Evolutionary conservation across 192 early-diverging fungal genomes (phyloP).

Genomic region (Umbelopsis isabellina): DNA sequence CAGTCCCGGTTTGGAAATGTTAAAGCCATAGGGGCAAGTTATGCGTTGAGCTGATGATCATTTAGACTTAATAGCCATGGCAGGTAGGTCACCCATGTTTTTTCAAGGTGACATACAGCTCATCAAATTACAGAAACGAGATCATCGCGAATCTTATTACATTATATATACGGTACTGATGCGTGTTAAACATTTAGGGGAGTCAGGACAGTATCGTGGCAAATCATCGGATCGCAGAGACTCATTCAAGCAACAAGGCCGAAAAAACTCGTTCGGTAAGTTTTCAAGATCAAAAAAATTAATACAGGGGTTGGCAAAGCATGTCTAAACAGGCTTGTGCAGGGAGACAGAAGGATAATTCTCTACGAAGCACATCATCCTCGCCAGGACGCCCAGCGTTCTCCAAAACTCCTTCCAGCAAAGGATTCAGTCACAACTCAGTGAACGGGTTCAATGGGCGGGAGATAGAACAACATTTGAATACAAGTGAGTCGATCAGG

Average conservation of each 20-base stretch:
- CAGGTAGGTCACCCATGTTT: no score
- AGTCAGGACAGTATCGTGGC: background rate
- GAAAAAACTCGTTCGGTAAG: slow-evolving; percentile 11
- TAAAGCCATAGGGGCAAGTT: no score
- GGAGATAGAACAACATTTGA: slow-evolving; percentile 6
- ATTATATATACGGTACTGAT: no score
- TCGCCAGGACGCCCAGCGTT: background rate
- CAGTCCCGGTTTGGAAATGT: no score
- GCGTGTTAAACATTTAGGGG: background rate
- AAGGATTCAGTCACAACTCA: background rate
- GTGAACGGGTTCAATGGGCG: slow-evolving; percentile 5
- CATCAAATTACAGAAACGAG: no score
- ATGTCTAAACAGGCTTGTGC: background rate
- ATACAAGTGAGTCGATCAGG: background rate
- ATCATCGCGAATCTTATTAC: no score
- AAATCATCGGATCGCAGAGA: background rate
- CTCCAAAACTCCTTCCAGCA: background rate
- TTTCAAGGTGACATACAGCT: no score
- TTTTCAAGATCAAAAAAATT: background rate
- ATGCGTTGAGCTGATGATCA: no score
- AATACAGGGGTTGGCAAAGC: background rate
- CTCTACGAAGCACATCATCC: background rate
- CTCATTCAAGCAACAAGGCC: slow-evolving; percentile 13
- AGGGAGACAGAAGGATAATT: background rate
- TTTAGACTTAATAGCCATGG: no score